Evolutionary conservation across 1,284 basidiomycete genomes (phyloP).

Genomic region (Heterobasidion occidentale): DNA sequence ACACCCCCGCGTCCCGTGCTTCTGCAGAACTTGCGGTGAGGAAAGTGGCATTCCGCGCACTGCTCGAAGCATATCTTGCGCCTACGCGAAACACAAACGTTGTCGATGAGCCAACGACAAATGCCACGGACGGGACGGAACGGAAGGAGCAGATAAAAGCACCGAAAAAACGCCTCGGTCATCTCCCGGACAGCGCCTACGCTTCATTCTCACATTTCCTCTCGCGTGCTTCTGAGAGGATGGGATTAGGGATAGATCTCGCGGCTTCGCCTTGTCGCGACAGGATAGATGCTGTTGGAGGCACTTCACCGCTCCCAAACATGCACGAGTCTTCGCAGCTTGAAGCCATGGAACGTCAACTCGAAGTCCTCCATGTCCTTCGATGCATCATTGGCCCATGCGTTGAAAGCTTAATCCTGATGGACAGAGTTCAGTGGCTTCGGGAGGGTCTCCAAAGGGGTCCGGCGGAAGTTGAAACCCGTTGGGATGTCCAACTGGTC

Average conservation of each 20-base stretch:
- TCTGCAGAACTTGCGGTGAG: constrained; percentile 38
- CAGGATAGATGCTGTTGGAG: neutral
- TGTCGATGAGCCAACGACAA: neutral
- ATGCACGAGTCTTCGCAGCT: constrained; percentile 4
- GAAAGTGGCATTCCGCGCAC: constrained; percentile 61
- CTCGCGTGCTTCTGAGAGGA: neutral
- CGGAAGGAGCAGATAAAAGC: neutral
- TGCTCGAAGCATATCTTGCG: constrained; percentile 22
- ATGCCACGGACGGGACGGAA: neutral
- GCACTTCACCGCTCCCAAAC: neutral
- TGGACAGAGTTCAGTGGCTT: constrained; percentile 30
- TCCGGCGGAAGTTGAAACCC: constrained; percentile 5
- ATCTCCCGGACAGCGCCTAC: constrained; percentile 6
- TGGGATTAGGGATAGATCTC: neutral
- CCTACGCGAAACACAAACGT: neutral
- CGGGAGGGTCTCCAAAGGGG: constrained; percentile 19
- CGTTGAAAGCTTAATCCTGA: constrained; percentile 30
- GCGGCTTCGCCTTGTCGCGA: neutral
- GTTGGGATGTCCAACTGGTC: constrained; percentile 34
- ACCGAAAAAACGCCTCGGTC: constrained; percentile 1
- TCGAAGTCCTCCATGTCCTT: constrained; percentile 31
- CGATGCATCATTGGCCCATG: constrained; percentile 32
- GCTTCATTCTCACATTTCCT: constrained; percentile 5
- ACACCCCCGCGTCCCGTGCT: constrained; percentile 13
- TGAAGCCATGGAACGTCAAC: constrained; percentile 16